A percentile compares a stretch with the other conserved stretches of the same genome.
These are phyloP conservation scores for Alternaria alternata DNA, from an alignment of 2,329 filamentous ascomycete genomes.

Conservation along the genomic window DNA sequence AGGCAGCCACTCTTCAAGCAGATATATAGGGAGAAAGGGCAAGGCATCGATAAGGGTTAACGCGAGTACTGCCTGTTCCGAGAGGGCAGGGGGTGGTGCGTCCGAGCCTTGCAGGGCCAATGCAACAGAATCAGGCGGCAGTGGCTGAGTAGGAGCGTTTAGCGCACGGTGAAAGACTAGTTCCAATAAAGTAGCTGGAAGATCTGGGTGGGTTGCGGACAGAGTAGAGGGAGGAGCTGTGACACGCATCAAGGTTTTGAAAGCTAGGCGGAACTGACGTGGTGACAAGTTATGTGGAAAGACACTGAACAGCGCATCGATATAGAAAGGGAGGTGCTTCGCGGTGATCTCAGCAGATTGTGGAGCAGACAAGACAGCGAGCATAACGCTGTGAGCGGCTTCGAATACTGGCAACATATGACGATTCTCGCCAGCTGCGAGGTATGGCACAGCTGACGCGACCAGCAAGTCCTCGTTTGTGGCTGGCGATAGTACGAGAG, in stretches of 20 bases:
- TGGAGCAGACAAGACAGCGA: conserved; percentile 81
- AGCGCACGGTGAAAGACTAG: conserved; percentile 73
- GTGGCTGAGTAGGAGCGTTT: conserved; percentile 58
- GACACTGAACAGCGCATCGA: conserved; percentile 78
- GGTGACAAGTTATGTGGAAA: conserved; percentile 82
- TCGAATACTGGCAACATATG: conserved; percentile 79
- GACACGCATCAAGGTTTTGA: conserved; percentile 84
- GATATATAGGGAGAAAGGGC: conserved; percentile 72
- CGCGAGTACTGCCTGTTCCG: conserved; percentile 79
- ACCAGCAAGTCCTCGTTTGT: conserved; percentile 77
- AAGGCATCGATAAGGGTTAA: conserved; percentile 82
- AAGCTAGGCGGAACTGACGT: conserved; percentile 87
- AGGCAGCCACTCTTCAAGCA: conserved; percentile 83
- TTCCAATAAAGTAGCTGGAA: conserved; percentile 83
- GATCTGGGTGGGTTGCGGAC: conserved; percentile 73
- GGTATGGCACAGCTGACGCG: conserved; percentile 76
- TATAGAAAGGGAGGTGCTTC: conserved; percentile 80
- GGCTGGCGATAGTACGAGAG: conserved; percentile 70
- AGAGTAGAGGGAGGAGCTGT: conserved; percentile 81
- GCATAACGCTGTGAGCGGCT: conserved; percentile 81
- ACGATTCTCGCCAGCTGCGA: conserved; percentile 65
- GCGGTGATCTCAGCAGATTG: conserved; percentile 76
- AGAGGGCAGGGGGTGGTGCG: conserved; percentile 58
- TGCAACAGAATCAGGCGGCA: conserved; percentile 52
- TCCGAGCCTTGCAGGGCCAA: conserved; percentile 48